Evolutionary conservation across 768 basidiomycete species (phyloP).

Genomic region (Kwoniella pini): DNA sequence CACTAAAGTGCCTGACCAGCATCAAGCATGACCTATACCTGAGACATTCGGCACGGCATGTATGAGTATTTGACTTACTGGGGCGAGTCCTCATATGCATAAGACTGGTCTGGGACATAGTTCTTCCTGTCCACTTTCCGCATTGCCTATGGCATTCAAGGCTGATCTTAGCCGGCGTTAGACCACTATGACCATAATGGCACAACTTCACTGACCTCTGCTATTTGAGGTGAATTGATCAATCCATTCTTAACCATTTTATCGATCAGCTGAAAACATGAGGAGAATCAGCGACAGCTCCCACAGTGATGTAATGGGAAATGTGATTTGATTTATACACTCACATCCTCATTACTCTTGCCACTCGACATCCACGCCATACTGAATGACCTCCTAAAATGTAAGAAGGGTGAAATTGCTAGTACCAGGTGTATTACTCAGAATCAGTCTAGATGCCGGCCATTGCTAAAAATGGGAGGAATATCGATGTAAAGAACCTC

Average conservation of each 20-base stretch:
- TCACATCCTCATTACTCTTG: constrained; percentile 63
- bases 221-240: constrained; percentile 62
- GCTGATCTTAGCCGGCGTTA: too few relatives aligned
- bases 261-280: constrained; percentile 59
- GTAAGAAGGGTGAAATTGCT: constrained; percentile 3
- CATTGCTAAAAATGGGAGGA: too few relatives aligned
- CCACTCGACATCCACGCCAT: constrained; percentile 65
- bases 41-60: too few relatives aligned
- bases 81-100: constrained; percentile 78
- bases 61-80: constrained; percentile 62
- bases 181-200: too few relatives aligned
- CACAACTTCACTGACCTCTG: constrained; percentile 58
- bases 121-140: constrained; percentile 67
- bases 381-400: background rate
- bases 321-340: background rate
- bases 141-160: constrained; percentile 68
- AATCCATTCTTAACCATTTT: constrained; percentile 66
- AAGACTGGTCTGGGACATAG: constrained; percentile 60
- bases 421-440: background rate
- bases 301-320: background rate
- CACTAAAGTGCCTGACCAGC: too few relatives aligned
- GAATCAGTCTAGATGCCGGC: too few relatives aligned
- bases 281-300: constrained; percentile 4
- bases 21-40: too few relatives aligned
- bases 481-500: too few relatives aligned